A percentile compares a stretch with the other conserved stretches of the same genome.
Conservation (phyloP, 805 yeast genomes). For the Kodamaea lidongshanica region DNA sequence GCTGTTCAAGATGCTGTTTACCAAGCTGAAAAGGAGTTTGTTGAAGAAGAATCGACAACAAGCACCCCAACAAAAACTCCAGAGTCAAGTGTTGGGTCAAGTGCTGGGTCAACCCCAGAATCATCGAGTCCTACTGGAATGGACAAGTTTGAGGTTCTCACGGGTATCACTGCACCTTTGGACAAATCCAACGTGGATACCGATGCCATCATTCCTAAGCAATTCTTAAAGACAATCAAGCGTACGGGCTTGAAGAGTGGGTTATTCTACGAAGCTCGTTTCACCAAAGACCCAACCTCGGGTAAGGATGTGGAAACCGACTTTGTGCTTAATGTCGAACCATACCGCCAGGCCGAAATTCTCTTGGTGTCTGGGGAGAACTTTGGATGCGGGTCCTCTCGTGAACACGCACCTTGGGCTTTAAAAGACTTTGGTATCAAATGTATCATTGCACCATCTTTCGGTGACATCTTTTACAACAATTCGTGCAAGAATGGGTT, state of each 20-base stretch:
- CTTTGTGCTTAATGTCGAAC: constrained; percentile 79
- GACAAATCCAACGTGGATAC: constrained; percentile 95
- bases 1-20: constrained; percentile 64
- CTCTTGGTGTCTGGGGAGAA: constrained; percentile 92
- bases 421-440: constrained; percentile 95
- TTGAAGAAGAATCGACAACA: constrained; percentile 43
- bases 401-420: constrained; percentile 99
- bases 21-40: constrained; percentile 61
- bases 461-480: constrained; percentile 96
- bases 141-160: constrained; percentile 67
- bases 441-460: constrained; percentile 94
- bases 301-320: constrained; percentile 83
- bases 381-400: constrained; percentile 98
- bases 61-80: constrained; percentile 40
- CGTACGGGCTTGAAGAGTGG: constrained; percentile 90
- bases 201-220: constrained; percentile 98
- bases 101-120: constrained; percentile 6
- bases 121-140: constrained; percentile 43
- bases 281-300: constrained; percentile 49
- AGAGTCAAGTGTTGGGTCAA: constrained; percentile 13
- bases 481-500: constrained; percentile 95
- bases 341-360: constrained; percentile 74
- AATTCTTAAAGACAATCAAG: constrained; percentile 94
- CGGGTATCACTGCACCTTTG: constrained; percentile 89
- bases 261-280: constrained; percentile 86